Conservation (phyloP, 208 protist species). For the Crithidia mellificae region DNA sequence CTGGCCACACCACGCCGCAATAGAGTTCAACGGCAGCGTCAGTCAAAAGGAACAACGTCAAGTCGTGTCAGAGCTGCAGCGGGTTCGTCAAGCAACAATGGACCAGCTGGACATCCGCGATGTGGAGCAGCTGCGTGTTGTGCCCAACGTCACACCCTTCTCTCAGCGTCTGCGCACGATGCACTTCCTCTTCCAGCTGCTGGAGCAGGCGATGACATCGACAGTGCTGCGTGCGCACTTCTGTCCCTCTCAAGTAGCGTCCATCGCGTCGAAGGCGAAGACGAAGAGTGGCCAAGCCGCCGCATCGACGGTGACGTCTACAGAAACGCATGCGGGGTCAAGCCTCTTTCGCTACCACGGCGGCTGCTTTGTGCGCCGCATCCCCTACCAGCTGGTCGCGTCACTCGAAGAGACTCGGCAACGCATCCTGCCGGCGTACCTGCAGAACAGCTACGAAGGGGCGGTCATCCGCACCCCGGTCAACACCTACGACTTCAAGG, state of each 20-base stretch:
- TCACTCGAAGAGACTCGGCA: conserved; percentile 61
- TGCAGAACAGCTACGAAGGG: conserved; percentile 69
- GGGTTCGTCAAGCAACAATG: conserved; percentile 30
- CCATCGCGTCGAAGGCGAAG: too few species aligned
- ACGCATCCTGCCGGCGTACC: conserved; percentile 54
- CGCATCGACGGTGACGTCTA: too few species aligned
- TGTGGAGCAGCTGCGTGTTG: conserved; percentile 66
- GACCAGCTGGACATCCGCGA: conserved; percentile 31
- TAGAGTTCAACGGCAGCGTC: neutral
- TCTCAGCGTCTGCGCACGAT: conserved; percentile 78
- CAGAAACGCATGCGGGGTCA: too few species aligned
- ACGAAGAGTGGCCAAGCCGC: too few species aligned
- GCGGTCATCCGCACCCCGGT: conserved; percentile 74
- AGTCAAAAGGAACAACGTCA: conserved; percentile 6
- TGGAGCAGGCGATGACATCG: conserved; percentile 45
- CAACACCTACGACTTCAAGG: conserved; percentile 79
- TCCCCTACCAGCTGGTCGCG: conserved; percentile 56
- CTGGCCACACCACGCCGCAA: conserved; percentile 10
- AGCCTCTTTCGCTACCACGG: conserved; percentile 50
- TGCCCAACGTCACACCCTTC: conserved; percentile 82
- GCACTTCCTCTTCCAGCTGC: conserved; percentile 66
- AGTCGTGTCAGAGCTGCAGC: conserved; percentile 26
- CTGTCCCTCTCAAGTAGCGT: conserved; percentile 29
- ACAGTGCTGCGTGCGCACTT: conserved; percentile 44
- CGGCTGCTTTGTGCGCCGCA: conserved; percentile 58